A percentile compares a stretch with the other conserved stretches of the same genome.
Evolutionary conservation across 805 yeast genomes (phyloP).

Genomic region (Kodamaea fukazawae): DNA sequence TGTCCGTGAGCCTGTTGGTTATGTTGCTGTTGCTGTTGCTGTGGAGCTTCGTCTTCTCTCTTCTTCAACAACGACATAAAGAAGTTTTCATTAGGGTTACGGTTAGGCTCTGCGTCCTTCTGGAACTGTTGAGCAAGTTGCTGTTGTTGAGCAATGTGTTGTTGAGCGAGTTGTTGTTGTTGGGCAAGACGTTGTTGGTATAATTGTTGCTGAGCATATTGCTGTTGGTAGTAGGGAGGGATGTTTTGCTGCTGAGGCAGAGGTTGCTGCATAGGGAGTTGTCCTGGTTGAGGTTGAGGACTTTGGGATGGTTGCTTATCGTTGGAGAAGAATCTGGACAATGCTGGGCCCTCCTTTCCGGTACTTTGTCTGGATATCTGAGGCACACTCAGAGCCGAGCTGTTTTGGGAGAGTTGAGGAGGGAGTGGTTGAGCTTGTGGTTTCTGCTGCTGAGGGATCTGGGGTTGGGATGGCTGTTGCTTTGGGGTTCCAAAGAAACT

Average conservation of each 20-base stretch:
- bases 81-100: slow-evolving; percentile 21
- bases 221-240: slow-evolving; percentile 3
- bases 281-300: slow-evolving; percentile 1
- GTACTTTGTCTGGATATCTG: slow-evolving; percentile 2
- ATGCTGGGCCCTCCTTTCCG: slow-evolving; percentile 7
- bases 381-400: neutral
- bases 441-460: neutral
- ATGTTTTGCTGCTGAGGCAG: slow-evolving; percentile 4
- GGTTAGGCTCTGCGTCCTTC: slow-evolving; percentile 4
- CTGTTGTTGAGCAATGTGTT: slow-evolving; percentile 13
- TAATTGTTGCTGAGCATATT: neutral
- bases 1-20: slow-evolving; percentile 3
- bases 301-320: slow-evolving; percentile 6
- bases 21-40: slow-evolving; percentile 1
- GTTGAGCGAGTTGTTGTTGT: slow-evolving; percentile 8
- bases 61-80: slow-evolving; percentile 46
- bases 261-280: slow-evolving; percentile 4
- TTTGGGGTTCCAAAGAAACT: slow-evolving; percentile 26
- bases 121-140: slow-evolving; percentile 13
- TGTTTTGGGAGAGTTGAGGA: neutral
- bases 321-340: slow-evolving; percentile 10
- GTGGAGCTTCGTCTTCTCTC: slow-evolving; percentile 15
- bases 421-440: neutral
- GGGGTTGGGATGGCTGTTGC: neutral
- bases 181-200: slow-evolving; percentile 5